Base-by-base conservation (phyloP, 768 basidiomycete genomes). In the Auriculariales sp. region DNA sequence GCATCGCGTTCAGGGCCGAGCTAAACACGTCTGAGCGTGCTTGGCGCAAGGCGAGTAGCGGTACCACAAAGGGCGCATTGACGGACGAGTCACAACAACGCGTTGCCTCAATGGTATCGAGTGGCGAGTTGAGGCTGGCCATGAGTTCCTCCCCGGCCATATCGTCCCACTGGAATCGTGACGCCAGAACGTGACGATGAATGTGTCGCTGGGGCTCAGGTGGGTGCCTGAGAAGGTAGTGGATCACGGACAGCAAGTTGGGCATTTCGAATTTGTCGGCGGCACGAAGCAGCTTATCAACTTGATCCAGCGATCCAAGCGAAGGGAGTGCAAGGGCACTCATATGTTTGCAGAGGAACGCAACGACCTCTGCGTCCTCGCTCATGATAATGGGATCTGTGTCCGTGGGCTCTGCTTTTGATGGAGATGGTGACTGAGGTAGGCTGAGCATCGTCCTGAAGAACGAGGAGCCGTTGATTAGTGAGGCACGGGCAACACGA, bases 251-350 rank as follows among this genome's bases (percentile, higher is more conserved):
- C 39, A 25, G 22, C 39, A 44, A 19, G 39, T 44, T 44, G 7
- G 39, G 39, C 39, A 44, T 44, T 11, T 44, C 39, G 39, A n/a
- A 44, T 25, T 44, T 44, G 39, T 44, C 39, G 6, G 39, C 39
- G 12, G 39, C 39, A 12, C 22, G 14, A 5, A 44, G 39, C 4
- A 44, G 9, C 39, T 7, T 7, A 25, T 44, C 39, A 19, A 25
- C 39, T 25, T 44, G 39, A 19, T 5, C 39, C 17, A 44, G 39
- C 19, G 19, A 24, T 12, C 22, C 27, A 10, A 44, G 22, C 39
- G 39, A 10, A 10, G 39, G 39, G 22, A 44, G 22, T 19, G 39
- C 19, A 19, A 19, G 39, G 14, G 22, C 39, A 25, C 39, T 24
- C 39, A 44, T 22, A 25, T 44, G 39, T 25, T 9, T 19, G 14